phyloP scores from a whole-genome alignment of 441 rosid species.

The Erodium trifolium region DNA sequence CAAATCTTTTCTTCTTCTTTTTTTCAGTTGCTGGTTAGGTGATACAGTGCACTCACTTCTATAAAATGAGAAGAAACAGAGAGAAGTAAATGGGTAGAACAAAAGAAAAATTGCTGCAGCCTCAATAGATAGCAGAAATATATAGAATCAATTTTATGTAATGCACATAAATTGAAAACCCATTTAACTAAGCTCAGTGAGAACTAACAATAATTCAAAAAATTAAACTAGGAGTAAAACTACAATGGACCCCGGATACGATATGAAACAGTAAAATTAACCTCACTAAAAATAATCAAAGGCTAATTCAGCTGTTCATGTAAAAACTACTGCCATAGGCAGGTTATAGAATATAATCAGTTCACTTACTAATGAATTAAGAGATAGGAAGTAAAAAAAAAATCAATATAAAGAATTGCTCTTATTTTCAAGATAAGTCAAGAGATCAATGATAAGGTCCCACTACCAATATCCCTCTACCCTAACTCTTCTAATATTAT shows the following conservation, averaged over 20 bases:
- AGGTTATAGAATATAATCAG: too few relatives aligned
- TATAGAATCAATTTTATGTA: neutral
- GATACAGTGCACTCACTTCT: conserved; percentile 46
- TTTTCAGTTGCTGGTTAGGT: conserved; percentile 67
- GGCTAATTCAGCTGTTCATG: too few relatives aligned
- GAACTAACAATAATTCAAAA: neutral
- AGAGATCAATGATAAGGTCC: too few relatives aligned
- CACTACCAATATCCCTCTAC: neutral
- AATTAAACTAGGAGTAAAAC: neutral
- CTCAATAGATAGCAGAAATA: neutral
- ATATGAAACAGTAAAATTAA: neutral
- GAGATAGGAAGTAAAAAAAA: too few relatives aligned
- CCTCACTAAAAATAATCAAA: neutral
- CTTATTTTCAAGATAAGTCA: too few relatives aligned
- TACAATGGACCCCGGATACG: too few relatives aligned
- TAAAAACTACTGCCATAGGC: too few relatives aligned
- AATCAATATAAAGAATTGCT: too few relatives aligned
- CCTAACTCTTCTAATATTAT: too few relatives aligned
- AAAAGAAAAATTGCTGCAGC: neutral
- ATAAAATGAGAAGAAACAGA: conserved; percentile 23
- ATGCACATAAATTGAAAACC: neutral
- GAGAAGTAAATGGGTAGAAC: conserved; percentile 11
- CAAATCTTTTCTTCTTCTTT: conserved; percentile 72
- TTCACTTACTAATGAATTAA: too few relatives aligned
- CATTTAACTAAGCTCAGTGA: too few relatives aligned